Evolutionary conservation across 768 basidiomycete species (phyloP), one percentile per base, ranked within the genome.

Genomic region (Podaxis sp.): DNA sequence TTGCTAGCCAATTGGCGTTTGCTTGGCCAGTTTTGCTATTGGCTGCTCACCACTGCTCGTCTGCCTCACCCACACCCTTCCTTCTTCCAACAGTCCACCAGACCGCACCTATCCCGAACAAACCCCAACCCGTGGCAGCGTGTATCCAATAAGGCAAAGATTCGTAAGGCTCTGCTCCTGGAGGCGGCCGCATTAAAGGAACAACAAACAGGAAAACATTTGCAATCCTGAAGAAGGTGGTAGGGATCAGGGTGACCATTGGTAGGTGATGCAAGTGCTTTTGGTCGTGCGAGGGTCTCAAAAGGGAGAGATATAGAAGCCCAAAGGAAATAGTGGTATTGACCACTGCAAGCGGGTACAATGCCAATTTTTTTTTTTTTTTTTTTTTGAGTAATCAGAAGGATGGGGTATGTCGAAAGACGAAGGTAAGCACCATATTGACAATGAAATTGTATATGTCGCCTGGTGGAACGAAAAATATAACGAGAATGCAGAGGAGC

Each of bases 361-460:
- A 76, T 9, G 72, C 66, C 71, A n/a, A n/a, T n/a, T n/a, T n/a
- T n/a, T n/a, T n/a, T n/a, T n/a, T n/a, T 74, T 27, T 19, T 74
- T 27, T 19, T 22, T 11, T 15, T 3, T 3, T 13, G 22, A 8
- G 8, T 1, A 7, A n/a, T 25, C 37, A 54, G 53, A 49, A 13
- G 56, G 8, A 17, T 43, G 27, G 27, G 27, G 27, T 27, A 43
- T 19, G 22, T 46, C 19, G 15, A 33, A 36, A 22, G 53, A n/a
- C 27, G 49, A 19, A 37, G 5, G 52, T 3, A 69, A 82, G 53
- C 63, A 83, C 84, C 67, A 71, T 64, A 66, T 83, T 84, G 61
- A 85, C 69, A 33, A 82, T 75, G 69, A 89, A 85, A 52, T 79
- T 77, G 69, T 86, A 89, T 0, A 85, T 84, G 59, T 88, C 87